Percentiles rank a stretch among this genome's conserved stretches.
Conservation (phyloP, 306 rosid species). For the Castanea sativa region DNA sequence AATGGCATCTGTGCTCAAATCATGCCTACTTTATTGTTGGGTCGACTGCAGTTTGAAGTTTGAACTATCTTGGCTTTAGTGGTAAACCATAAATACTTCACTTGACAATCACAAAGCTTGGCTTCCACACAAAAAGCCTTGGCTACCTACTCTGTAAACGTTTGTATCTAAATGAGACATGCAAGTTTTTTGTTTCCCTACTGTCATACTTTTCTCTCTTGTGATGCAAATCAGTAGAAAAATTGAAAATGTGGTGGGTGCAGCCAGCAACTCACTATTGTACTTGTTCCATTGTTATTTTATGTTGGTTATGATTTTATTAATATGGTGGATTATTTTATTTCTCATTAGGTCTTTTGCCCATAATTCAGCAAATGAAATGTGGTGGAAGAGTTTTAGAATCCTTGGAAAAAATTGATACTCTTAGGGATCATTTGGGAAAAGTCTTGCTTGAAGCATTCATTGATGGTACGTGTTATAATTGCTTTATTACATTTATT, state of each 20-base stretch:
- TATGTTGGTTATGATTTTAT: constrained; percentile 15
- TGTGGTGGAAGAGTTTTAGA: constrained; percentile 60
- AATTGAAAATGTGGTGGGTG: constrained; percentile 2
- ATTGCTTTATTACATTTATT: constrained; percentile 18
- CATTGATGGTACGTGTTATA: constrained; percentile 53
- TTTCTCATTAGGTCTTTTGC: constrained; percentile 66
- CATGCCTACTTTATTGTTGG: background rate
- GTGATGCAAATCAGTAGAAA: background rate
- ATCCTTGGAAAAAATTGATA: constrained; percentile 51
- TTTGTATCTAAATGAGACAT: background rate
- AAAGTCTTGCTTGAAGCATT: constrained; percentile 56
- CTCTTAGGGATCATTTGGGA: constrained; percentile 42
- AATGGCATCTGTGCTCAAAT: background rate
- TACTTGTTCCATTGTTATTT: constrained; percentile 7
- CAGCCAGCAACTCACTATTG: background rate
- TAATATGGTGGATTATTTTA: constrained; percentile 24
- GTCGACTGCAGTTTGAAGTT: background rate
- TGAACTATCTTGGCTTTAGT: background rate
- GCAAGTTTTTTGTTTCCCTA: background rate
- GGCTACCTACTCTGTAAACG: background rate
- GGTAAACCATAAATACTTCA: background rate
- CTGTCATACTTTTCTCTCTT: background rate
- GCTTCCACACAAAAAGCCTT: constrained; percentile 2
- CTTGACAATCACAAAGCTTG: background rate
- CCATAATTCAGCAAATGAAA: constrained; percentile 62